These are phyloP conservation scores for Leptodermis oblonga DNA, from an alignment of 257 asterid species.

Conservation along the genomic window DNA sequence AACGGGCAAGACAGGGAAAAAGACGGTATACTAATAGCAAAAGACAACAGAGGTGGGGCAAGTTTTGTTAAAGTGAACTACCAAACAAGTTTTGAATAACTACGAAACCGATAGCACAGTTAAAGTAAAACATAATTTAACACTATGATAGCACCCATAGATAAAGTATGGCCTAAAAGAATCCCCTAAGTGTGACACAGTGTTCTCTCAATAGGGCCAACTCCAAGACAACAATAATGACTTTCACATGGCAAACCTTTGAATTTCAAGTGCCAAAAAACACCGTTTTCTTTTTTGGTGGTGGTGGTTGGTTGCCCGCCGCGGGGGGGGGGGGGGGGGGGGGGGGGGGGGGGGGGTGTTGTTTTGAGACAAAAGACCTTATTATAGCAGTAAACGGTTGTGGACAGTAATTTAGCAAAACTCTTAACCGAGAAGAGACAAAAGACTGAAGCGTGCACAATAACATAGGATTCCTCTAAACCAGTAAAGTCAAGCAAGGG, in stretches of 20 bases:
- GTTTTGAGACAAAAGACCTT: neutral
- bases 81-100: neutral
- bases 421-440: neutral
- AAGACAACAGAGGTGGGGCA: neutral
- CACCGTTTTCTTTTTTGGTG: too few species aligned
- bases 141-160: neutral
- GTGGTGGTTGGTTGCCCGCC: too few species aligned
- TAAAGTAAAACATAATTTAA: neutral
- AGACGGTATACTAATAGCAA: neutral
- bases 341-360: too few species aligned
- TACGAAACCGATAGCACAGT: neutral
- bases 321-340: too few species aligned
- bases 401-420: neutral
- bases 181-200: neutral
- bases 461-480: slow-evolving; percentile 11
- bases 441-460: neutral
- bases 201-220: neutral
- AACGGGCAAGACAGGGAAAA: neutral
- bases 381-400: neutral
- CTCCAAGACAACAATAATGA: slow-evolving; percentile 16
- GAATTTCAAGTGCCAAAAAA: neutral
- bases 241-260: slow-evolving; percentile 14
- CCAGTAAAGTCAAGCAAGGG: neutral
- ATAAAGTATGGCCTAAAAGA: slow-evolving; percentile 6
- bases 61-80: neutral